Base-by-base conservation (phyloP, 2,329 filamentous ascomycete genomes). In the Fusarium sublunatum region DNA sequence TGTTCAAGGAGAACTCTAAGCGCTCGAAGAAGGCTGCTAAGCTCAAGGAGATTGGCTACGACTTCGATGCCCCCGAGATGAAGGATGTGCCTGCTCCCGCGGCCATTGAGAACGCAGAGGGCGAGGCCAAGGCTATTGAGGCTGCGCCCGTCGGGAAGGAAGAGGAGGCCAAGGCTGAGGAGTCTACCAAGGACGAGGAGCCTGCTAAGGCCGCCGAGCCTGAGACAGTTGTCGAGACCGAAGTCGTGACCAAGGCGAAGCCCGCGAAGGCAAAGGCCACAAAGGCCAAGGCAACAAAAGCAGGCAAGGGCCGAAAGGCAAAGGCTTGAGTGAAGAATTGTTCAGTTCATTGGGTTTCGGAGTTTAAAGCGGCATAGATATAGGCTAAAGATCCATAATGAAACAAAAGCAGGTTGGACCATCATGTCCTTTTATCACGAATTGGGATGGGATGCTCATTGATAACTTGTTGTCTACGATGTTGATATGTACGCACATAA, bases 11-110 rank as follows among this genome's bases (percentile, higher is more conserved):
- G 81, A 85, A 90, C 76, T 82, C 85, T 75, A 88, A 86, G 76
- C 84, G 95, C 51, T 78, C 81, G 34, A 82, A 82, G 65, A 91
- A 92, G 77, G 87, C 86, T 2, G 86, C 90, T 73, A 91, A 91
- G 79, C 80, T 97, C 66, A 89, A 91, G 82, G 87, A 84, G 38
- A 77, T 96, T 58, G 94, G 91, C 9, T 98, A 99, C 76, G 88
- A 95, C 59, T 93, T 92, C 72, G 86, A 91, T 47, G 84, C 86
- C 22, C 92, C 92, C 1, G 79, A 83, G 66, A 78, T 97, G 67
- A 96, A 91, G 81, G 74, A 73, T 8, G 74, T 78, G 3, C 77
- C 81, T 11, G 71, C 78, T 24, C 79, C 80, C n/a, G 73, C 74
- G 34, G 72, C 75, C 25, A 67, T 78, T 31, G 76, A 78, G 71